Evolutionary conservation across 805 yeast species (phyloP).

Genomic region (Myxozyma mucilagina): DNA sequence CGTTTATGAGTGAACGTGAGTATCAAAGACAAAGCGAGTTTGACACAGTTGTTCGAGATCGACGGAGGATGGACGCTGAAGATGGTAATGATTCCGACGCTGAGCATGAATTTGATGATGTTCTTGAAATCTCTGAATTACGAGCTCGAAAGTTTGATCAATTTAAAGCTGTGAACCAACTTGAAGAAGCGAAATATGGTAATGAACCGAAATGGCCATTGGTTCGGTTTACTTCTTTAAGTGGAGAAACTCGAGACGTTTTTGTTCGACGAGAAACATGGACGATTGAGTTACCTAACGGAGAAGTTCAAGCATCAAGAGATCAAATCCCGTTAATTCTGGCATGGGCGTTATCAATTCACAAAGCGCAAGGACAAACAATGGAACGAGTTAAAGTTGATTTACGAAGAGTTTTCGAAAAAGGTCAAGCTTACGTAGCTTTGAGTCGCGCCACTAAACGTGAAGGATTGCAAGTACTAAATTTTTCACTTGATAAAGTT

Average conservation of each 20-base stretch:
- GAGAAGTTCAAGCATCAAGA: constrained; percentile 66
- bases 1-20: constrained; percentile 47
- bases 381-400: constrained; percentile 75
- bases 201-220: constrained; percentile 54
- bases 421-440: constrained; percentile 96
- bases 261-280: constrained; percentile 81
- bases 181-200: neutral
- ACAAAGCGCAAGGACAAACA: constrained; percentile 94
- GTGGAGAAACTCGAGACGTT: constrained; percentile 71
- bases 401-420: constrained; percentile 72
- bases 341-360: constrained; percentile 97
- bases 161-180: neutral
- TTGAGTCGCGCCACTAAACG: constrained; percentile 84
- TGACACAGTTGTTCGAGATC: neutral
- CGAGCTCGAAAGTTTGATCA: neutral
- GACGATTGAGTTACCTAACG: constrained; percentile 73
- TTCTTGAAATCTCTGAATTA: constrained; percentile 14
- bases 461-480: constrained; percentile 76
- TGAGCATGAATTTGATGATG: constrained; percentile 26
- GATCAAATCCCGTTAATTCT: constrained; percentile 81
- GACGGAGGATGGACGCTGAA: constrained; percentile 19
- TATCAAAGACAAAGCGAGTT: constrained; percentile 14
- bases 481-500: constrained; percentile 66
- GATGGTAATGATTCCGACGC: constrained; percentile 25
- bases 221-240: constrained; percentile 71